Evolutionary conservation across 345 rosid genomes (phyloP), one percentile per base, ranked within the genome.

Genomic region (Arabis hirsuta): DNA sequence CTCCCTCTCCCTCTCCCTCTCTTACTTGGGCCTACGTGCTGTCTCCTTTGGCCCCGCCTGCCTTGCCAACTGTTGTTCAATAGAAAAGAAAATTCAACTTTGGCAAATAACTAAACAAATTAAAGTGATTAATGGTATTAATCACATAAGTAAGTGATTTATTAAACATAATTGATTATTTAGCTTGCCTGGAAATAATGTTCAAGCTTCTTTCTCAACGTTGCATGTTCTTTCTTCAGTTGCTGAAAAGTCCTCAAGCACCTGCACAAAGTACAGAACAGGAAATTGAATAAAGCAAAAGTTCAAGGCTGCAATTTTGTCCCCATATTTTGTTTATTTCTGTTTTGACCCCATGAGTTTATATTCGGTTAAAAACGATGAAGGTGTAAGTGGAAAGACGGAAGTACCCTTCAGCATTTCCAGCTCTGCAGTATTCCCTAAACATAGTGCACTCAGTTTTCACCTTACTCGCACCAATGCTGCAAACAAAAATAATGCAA

Each of bases 401-500:
- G 47, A 63, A 12, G 45, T 82, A 94, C 98, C 98, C 98, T 82
- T 94, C 97, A 63, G 81, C 88, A 79, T 88, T 90, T 77, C 87
- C 90, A 42, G 83, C 77, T 59, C 65, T 76, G 90, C 98, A 94
- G 79, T 86, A 86, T 85, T 90, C 98, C 77, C 88, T 80, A 57
- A 90, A 87, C 71, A 71, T 75, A 52, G 96, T 80, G 90, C 92
- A 82, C 84, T 87, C 92, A 73, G 92, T 88, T 80, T 90, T 90
- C 80, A 94, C 96, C 85, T 86, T 94, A 78, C 85, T 87, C 46
- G 97, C 98, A 48, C 98, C 98, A 83, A 94, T 90, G 88, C 98
- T 94, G 84, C 71, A 77, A 62, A 8, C 8, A 12, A 4, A 5
- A 22, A 22, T 22, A 22, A 46, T 44, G 34, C 6, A 62, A 42